Evolutionary conservation across 23 red algal species (phyloP).

Genomic region (Chondrus crispus): DNA sequence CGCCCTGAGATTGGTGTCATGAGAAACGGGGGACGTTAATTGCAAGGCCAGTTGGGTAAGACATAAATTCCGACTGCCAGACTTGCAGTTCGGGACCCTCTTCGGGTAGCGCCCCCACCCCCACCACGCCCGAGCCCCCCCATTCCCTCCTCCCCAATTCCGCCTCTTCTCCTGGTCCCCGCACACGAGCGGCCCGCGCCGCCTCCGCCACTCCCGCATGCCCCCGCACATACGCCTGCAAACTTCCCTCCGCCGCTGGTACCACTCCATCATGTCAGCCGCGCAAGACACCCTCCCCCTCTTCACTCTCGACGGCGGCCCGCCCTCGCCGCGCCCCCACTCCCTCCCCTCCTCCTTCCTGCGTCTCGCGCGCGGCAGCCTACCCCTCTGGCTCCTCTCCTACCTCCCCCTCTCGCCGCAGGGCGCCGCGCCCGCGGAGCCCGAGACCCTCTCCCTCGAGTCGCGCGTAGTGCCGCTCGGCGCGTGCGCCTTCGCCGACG

Average conservation of each 20-base stretch:
- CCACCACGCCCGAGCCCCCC: background rate
- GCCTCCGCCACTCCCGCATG: background rate
- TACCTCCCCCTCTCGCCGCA: conserved; percentile 6
- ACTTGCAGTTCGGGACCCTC: background rate
- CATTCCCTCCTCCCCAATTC: background rate
- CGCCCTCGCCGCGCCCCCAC: background rate
- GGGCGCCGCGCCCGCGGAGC: background rate
- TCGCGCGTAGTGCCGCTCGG: conserved; percentile 38
- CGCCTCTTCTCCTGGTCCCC: no score
- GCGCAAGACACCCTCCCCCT: conserved; percentile 51
- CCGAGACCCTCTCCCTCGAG: background rate
- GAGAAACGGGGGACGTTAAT: no score
- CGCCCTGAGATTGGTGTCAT: no score
- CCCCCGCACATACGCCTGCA: background rate
- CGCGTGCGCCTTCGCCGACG: background rate
- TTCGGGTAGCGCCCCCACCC: background rate
- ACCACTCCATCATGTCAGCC: conserved; percentile 27
- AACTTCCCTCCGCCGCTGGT: background rate
- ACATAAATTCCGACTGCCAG: background rate
- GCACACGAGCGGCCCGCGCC: background rate
- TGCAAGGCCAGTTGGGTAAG: background rate
- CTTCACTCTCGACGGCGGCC: background rate
- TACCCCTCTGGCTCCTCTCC: background rate
- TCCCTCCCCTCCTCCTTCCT: background rate
- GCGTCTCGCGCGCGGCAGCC: background rate